Evolutionary conservation across 1,284 basidiomycete species (phyloP).

Genomic region (Exobasidium rhododendri): DNA sequence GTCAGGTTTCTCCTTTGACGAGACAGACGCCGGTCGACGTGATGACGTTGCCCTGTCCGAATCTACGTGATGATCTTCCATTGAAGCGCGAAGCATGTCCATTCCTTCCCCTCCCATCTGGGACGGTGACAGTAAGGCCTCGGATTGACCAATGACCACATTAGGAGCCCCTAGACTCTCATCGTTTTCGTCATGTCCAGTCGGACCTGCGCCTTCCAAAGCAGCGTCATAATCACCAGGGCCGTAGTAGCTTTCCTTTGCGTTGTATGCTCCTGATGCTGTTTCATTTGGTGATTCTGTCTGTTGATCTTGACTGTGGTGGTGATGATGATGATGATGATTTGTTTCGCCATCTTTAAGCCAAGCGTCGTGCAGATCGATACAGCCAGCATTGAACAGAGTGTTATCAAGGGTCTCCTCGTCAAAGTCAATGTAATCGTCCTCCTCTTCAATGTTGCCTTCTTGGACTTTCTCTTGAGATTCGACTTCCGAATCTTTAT

Average conservation of each 20-base stretch:
- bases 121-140: background rate
- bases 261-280: background rate
- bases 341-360: constrained; percentile 12
- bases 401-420: constrained; percentile 40
- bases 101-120: background rate
- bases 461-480: constrained; percentile 17
- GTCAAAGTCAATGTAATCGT: constrained; percentile 30
- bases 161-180: constrained; percentile 18
- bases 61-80: constrained; percentile 14
- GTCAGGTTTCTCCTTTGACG: constrained; percentile 23
- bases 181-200: constrained; percentile 17
- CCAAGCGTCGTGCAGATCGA: constrained; percentile 42
- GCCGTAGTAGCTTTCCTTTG: background rate
- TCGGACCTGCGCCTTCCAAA: constrained; percentile 13
- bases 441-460: constrained; percentile 25
- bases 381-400: constrained; percentile 42
- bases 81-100: background rate
- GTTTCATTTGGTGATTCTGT: background rate
- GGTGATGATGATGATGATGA: constrained; percentile 1
- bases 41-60: constrained; percentile 21
- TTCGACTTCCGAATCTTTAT: background rate
- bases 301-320: too few relatives aligned
- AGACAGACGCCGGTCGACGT: constrained; percentile 30
- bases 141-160: constrained; percentile 12
- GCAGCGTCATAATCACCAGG: constrained; percentile 7